Base-by-base conservation (phyloP, 2,329 filamentous ascomycete species). In the Colletotrichum spinosum region DNA sequence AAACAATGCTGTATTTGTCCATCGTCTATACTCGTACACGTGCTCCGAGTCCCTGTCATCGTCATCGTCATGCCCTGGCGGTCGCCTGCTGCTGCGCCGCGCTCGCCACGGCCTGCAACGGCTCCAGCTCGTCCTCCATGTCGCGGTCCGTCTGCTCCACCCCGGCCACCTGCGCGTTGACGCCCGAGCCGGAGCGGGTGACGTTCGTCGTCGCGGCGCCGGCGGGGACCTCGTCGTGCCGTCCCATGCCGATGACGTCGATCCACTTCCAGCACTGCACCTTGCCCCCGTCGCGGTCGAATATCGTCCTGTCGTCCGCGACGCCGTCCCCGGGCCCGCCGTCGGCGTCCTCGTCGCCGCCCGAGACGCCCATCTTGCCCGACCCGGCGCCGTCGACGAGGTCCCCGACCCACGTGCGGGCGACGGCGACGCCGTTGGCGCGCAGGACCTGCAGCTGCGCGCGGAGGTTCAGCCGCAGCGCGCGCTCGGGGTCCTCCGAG, bases 401-500 rank as follows among this genome's bases (percentile, higher is more conserved):
- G 54, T 86, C 86, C 34, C 75, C 80, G 4, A 76, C 70, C 75
- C 79, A 83, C 0, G 86, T 89, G 8, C 80, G 76, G 0, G 80
- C 80, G 1, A 90, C 80, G 0, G 80, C 72, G 1, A 88, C 75
- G 2, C 76, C 78, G 56, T 86, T 85, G 33, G 73, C 74, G 0
- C 88, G 79, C 7, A 90, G 70, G 6, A 88, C 13, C 75, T 87
- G 83, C 68, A 85, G 72, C 4, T 81, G 71, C 3, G 84, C 84
- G 10, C 85, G 77, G 25, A 82, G 73, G 67, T 88, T 87, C 10
- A 87, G 75, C 38, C 81, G 77, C 57, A 88, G 71, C 4, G 82
- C 79, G 11, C 86, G 81, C 72, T 88, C 87, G 0, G 88, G 88
- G 55, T 86, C 80, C 51, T 85, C 83, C 0, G 84, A 84, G 2